Conservation (phyloP, 2,329 filamentous ascomycete genomes). For the Penicillium corylophilum region DNA sequence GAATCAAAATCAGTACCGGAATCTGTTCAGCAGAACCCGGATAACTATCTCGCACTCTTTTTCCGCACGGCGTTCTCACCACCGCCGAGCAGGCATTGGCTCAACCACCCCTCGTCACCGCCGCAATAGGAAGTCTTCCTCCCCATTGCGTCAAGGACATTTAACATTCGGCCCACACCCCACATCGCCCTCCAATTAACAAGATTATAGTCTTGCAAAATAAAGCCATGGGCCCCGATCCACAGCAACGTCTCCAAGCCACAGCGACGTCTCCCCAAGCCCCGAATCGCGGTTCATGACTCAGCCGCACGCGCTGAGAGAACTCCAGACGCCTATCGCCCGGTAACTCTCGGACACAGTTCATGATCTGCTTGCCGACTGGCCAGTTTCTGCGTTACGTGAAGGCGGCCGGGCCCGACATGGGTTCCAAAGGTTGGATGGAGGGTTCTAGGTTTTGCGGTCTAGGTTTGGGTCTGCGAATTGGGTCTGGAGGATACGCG, state of each 20-base stretch:
- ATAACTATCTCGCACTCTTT: not conserved
- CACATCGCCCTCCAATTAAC: not conserved
- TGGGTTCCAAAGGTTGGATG: not conserved
- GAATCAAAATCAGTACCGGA: not conserved
- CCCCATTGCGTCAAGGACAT: conserved; percentile 20
- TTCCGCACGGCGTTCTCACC: not conserved
- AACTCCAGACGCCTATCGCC: not conserved
- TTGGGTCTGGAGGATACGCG: not conserved
- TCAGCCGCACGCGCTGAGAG: not conserved
- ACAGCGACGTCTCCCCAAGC: no score
- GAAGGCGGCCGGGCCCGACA: not conserved
- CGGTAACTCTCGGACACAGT: not conserved
- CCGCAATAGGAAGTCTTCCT: conserved; percentile 7
- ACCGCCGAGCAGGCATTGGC: not conserved
- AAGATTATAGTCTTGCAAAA: not conserved
- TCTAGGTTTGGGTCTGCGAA: no score
- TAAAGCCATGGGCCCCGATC: conserved; percentile 1
- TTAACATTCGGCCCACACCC: not conserved
- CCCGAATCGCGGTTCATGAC: not conserved
- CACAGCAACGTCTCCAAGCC: no score
- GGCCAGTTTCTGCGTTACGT: no score
- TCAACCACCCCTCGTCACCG: not conserved
- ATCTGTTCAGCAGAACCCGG: no score
- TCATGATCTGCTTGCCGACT: no score
- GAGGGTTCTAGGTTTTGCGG: no score